phyloP scores from a whole-genome alignment of 1,284 basidiomycete genomes.

The Trichosporon asahii region DNA sequence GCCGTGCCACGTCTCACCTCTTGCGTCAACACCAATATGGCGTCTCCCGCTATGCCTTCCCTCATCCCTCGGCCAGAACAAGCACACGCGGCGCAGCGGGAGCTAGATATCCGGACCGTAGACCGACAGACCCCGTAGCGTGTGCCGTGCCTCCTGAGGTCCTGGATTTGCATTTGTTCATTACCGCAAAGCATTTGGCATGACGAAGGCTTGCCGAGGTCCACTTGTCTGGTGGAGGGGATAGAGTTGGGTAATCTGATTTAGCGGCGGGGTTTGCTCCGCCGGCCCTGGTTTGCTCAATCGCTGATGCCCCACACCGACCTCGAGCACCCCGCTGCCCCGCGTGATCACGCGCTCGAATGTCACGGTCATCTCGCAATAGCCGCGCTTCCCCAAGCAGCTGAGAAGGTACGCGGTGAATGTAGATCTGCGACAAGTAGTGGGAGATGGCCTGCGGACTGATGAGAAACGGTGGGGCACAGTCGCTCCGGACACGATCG shows the following conservation, averaged over 20 bases:
- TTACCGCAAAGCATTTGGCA: no score
- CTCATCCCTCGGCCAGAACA: neutral
- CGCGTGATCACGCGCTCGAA: neutral
- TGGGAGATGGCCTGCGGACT: neutral
- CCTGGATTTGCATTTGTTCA: no score
- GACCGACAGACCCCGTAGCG: no score
- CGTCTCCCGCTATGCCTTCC: neutral
- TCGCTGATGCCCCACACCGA: neutral
- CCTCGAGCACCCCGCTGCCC: neutral
- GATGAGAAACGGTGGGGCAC: neutral
- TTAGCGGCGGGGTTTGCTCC: slow-evolving; percentile 2
- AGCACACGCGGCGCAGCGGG: no score
- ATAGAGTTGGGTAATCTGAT: neutral
- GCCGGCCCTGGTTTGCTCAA: neutral
- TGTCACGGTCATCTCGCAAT: neutral
- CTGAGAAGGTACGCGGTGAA: neutral
- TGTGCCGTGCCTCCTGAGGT: no score
- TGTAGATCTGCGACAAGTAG: neutral
- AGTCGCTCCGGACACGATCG: neutral
- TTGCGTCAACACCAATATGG: neutral
- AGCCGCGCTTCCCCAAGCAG: neutral
- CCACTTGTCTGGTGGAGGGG: neutral
- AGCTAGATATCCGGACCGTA: no score
- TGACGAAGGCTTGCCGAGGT: neutral
- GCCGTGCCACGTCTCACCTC: neutral